Conservation (phyloP, 108 stramenopile species). For the Craspedostauros australis region DNA sequence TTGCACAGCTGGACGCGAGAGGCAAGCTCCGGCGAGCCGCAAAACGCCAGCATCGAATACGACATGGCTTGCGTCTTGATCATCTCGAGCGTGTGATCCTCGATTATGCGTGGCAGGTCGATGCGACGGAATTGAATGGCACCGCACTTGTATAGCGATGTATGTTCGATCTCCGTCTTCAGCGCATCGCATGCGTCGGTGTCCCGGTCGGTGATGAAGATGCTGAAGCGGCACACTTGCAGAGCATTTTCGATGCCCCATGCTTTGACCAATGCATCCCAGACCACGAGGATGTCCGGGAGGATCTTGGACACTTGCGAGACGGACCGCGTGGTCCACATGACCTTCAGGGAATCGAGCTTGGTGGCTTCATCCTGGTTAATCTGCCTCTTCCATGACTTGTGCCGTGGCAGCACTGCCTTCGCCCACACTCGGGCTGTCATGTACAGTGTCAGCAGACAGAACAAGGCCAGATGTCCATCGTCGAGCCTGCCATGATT, state of each 20-base stretch:
- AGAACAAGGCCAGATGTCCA: constrained; percentile 1
- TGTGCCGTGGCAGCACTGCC: constrained; percentile 17
- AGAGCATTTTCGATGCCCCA: constrained; percentile 30
- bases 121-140: constrained; percentile 21
- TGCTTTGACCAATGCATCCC: constrained; percentile 17
- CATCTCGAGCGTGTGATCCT: constrained; percentile 26
- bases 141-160: constrained; percentile 13
- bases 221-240: constrained; percentile 24
- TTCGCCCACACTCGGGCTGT: constrained; percentile 22
- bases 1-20: constrained; percentile 6
- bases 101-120: constrained; percentile 15
- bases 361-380: neutral
- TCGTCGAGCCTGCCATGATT: neutral
- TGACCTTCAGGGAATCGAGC: constrained; percentile 18
- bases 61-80: constrained; percentile 10
- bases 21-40: constrained; percentile 26
- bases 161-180: constrained; percentile 8
- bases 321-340: constrained; percentile 35
- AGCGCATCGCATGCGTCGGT: constrained; percentile 10
- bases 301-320: constrained; percentile 25
- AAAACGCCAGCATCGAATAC: constrained; percentile 32
- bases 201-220: constrained; percentile 31
- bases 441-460: constrained; percentile 24
- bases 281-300: constrained; percentile 24
- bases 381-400: neutral